phyloP scores from a whole-genome alignment of 352 stramenopile species.

The Globisporangium iwayamae region DNA sequence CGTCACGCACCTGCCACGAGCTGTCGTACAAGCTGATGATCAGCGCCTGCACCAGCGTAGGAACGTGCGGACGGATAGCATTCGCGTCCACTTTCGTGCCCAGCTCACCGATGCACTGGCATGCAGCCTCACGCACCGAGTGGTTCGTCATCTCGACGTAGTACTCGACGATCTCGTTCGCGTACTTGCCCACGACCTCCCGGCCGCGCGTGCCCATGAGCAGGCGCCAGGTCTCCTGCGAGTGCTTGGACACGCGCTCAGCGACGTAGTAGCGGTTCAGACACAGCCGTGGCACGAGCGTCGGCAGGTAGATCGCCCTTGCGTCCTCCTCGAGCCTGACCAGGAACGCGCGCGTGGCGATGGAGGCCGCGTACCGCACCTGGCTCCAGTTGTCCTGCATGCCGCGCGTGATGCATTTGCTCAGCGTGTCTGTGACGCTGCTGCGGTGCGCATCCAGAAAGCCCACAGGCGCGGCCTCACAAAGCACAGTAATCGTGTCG shows the following conservation, averaged over 20 bases:
- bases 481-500: constrained; percentile 76
- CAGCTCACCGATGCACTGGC: constrained; percentile 94
- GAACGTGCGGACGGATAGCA: constrained; percentile 69
- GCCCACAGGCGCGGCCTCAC: constrained; percentile 36
- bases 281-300: constrained; percentile 93
- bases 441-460: constrained; percentile 43
- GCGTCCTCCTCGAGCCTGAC: constrained; percentile 58
- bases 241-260: constrained; percentile 95
- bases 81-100: constrained; percentile 82
- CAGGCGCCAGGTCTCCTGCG: constrained; percentile 93
- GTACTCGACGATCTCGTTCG: constrained; percentile 90
- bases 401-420: constrained; percentile 68
- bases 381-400: constrained; percentile 98
- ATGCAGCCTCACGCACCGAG: constrained; percentile 94
- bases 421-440: constrained; percentile 40
- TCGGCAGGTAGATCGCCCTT: constrained; percentile 56
- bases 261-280: constrained; percentile 97
- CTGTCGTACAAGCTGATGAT: constrained; percentile 96
- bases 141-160: constrained; percentile 96
- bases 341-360: constrained; percentile 88
- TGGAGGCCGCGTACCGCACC: constrained; percentile 93
- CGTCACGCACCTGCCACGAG: constrained; percentile 95
- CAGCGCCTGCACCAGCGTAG: constrained; percentile 77
- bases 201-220: constrained; percentile 85
- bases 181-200: constrained; percentile 83